Evolutionary conservation across 305 asterid genomes (phyloP).

Genomic region (Fraxinus sp.): DNA sequence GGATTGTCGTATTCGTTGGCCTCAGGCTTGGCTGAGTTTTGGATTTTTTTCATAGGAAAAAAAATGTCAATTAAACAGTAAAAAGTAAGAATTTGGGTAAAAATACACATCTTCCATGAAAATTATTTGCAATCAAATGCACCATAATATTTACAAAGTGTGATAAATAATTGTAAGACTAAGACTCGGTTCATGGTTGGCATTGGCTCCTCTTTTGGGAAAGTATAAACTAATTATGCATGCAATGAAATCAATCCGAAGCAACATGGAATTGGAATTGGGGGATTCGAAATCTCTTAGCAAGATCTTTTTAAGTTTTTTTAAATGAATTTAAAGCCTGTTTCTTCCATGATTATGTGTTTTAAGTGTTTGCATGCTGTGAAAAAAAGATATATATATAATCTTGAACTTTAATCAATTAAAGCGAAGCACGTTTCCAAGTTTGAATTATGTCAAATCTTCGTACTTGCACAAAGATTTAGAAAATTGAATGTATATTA

Average conservation of each 20-base stretch:
- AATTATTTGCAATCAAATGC: no score
- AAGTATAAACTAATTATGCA: constrained; percentile 9
- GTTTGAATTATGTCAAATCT: constrained; percentile 38
- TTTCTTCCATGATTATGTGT: constrained; percentile 35
- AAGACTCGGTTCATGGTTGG: constrained; percentile 52
- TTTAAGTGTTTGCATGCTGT: constrained; percentile 18
- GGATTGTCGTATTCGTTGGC: no score
- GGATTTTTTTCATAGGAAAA: neutral
- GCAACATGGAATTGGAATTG: constrained; percentile 42
- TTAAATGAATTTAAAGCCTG: constrained; percentile 33
- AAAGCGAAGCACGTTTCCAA: constrained; percentile 43
- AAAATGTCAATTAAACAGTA: neutral
- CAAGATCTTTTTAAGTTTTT: constrained; percentile 29
- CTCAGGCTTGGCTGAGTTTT: no score
- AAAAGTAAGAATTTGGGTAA: no score
- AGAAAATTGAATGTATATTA: constrained; percentile 22
- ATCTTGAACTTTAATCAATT: constrained; percentile 40
- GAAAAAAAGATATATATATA: constrained; percentile 28
- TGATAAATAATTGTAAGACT: constrained; percentile 22
- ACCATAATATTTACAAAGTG: neutral
- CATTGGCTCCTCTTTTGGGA: constrained; percentile 42
- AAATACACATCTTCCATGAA: no score
- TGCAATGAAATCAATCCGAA: constrained; percentile 32
- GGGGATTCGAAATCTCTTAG: constrained; percentile 38
- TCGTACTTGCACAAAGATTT: constrained; percentile 26